Base-by-base conservation (phyloP, 768 basidiomycete species). In the Melanogaster broomeanus region DNA sequence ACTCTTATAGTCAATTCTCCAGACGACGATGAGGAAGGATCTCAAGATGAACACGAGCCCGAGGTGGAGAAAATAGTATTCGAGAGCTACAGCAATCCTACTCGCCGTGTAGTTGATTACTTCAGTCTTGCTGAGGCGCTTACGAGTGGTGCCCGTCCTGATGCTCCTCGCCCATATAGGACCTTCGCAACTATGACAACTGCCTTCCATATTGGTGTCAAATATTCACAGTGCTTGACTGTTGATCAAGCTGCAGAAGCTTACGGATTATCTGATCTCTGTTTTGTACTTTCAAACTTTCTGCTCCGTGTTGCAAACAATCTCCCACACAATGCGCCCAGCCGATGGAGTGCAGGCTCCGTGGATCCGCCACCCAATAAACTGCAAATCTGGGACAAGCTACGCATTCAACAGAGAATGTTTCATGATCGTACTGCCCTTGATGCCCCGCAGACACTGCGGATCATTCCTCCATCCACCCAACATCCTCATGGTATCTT, bases 371-470 rank as follows among this genome's bases (percentile, higher is more conserved):
- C 25, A 7, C 6, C 42, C 11, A 10, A 18, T 12, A 59, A 39
- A 10, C 45, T 70, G 13, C 53, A 70, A 37, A 55, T 69, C 13
- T 72, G 71, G 70, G 56, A 48, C 19, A 55, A 52, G 12, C 27
- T 66, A 8, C 44, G 51, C 2, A 45, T 69, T 24, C 70, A 73
- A 43, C 42, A 55, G 8, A 64, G 33, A 34, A 49, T 60, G 1
- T 68, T 61, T 37, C 61, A 67, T 30, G 33, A 55, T 21, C 52
- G 60, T 2, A 40, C 65, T 33, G 41, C 48, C 4, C 48, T 60
- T 8, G 31, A 63, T 16, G 39, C 15, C 9, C 57, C 63, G 4
- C 49, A 55, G 35, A 51, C 34, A 11, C 24, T 55, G 6, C 21
- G 6, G 15, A 28, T 40, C 19, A 30, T 38, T 40, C 51, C 35